phyloP scores from a whole-genome alignment of 495 filamentous ascomycete genomes.

The Tuber indicum region DNA sequence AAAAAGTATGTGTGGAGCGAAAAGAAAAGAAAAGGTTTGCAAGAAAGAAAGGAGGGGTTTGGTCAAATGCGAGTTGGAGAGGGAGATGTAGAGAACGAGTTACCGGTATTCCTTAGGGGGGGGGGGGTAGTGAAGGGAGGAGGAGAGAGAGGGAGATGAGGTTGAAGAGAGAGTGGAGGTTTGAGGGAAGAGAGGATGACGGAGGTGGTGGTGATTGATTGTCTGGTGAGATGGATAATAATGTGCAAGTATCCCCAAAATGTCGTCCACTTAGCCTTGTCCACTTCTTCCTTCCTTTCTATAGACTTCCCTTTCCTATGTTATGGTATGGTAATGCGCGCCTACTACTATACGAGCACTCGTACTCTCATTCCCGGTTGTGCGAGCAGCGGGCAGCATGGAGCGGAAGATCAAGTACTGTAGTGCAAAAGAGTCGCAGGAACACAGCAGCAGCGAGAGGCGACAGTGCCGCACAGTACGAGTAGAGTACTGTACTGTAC shows the following conservation, averaged over 20 bases:
- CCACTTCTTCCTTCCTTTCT: not conserved
- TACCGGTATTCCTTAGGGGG: not conserved
- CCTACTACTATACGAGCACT: not conserved
- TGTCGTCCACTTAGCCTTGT: conserved; percentile 11
- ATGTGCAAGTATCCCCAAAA: conserved; percentile 11
- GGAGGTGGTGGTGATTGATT: conserved; percentile 2
- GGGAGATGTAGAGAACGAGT: not conserved
- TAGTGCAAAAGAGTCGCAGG: not conserved
- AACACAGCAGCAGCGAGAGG: not conserved
- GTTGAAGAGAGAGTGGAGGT: conserved; percentile 9
- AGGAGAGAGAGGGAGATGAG: conserved; percentile 4
- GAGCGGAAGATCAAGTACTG: not conserved
- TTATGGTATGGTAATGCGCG: not conserved
- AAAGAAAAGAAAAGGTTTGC: not conserved
- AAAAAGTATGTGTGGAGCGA: not conserved
- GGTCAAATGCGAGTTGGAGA: not conserved
- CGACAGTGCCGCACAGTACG: not conserved
- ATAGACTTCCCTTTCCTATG: not conserved
- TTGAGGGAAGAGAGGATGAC: not conserved
- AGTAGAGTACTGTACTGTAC: not conserved
- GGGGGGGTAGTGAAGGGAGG: conserved; percentile 5
- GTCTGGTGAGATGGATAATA: conserved; percentile 17
- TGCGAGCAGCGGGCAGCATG: not conserved
- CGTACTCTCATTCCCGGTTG: not conserved
- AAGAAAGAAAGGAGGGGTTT: not conserved